Evolutionary conservation across 208 protist genomes (phyloP).

Genomic region (Jaenimonas drosophilae): DNA sequence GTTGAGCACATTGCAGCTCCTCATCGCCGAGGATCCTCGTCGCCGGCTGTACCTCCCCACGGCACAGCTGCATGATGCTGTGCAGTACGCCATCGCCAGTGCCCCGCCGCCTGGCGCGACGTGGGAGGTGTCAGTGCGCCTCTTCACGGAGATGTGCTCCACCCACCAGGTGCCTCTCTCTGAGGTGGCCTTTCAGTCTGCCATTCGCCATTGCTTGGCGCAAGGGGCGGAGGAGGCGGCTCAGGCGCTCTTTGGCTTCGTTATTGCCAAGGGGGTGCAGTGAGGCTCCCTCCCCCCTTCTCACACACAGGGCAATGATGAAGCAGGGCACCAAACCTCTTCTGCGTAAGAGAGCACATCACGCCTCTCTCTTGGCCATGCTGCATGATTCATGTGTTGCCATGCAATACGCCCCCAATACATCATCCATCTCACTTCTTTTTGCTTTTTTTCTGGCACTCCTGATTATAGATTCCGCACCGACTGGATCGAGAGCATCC

Average conservation of each 20-base stretch:
- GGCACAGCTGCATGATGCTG: slow-evolving; percentile 59
- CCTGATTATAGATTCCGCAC: too few relatives aligned
- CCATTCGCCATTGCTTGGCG: slow-evolving; percentile 51
- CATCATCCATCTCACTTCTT: too few relatives aligned
- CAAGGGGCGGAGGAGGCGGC: slow-evolving; percentile 40
- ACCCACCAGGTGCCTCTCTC: slow-evolving; percentile 45
- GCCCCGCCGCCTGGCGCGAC: slow-evolving; percentile 25
- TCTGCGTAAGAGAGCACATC: too few relatives aligned
- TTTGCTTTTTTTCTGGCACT: too few relatives aligned
- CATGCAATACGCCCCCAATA: too few relatives aligned
- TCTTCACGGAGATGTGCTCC: slow-evolving; percentile 54
- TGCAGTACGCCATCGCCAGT: slow-evolving; percentile 73
- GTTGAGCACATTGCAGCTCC: slow-evolving; percentile 29
- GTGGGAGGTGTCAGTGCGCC: slow-evolving; percentile 44
- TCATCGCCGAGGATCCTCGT: slow-evolving; percentile 25
- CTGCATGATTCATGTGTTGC: too few relatives aligned
- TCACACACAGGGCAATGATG: too few relatives aligned
- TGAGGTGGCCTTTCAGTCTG: slow-evolving; percentile 62
- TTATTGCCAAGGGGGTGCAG: slow-evolving; percentile 19
- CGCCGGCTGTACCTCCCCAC: slow-evolving; percentile 39
- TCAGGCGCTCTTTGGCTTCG: slow-evolving; percentile 44
- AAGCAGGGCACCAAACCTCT: too few relatives aligned
- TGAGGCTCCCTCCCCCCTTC: slow-evolving; percentile 5
- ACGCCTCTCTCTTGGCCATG: too few relatives aligned
- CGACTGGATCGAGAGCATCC: too few relatives aligned